Conservation (phyloP, 768 basidiomycete genomes). For the Tulasnella calospora region DNA sequence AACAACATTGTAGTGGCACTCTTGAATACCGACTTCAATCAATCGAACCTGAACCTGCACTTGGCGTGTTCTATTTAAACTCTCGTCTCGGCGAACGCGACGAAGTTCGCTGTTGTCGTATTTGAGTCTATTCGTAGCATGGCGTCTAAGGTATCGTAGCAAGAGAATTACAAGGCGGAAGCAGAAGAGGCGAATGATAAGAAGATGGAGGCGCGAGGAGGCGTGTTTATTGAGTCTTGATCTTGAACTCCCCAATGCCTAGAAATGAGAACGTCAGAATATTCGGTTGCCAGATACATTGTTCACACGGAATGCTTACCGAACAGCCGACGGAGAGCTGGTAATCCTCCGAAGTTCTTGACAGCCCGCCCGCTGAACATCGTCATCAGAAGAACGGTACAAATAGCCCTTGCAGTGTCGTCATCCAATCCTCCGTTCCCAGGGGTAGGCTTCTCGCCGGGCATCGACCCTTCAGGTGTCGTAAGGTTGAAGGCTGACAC, state of each 20-base stretch:
- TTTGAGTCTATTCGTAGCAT: too few relatives aligned
- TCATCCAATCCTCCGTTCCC: slow-evolving; percentile 37
- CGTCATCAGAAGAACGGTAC: slow-evolving; percentile 57
- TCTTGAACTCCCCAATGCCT: too few relatives aligned
- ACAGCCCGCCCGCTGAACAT: slow-evolving; percentile 62
- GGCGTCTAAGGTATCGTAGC: too few relatives aligned
- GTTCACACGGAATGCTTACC: neutral
- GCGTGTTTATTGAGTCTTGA: too few relatives aligned
- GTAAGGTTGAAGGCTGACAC: neutral
- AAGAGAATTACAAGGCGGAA: too few relatives aligned
- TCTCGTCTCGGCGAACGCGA: too few relatives aligned
- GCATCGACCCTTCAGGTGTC: slow-evolving; percentile 17
- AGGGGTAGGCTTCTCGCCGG: slow-evolving; percentile 45
- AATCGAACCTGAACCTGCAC: neutral
- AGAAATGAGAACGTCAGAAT: too few relatives aligned
- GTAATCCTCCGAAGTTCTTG: slow-evolving; percentile 49
- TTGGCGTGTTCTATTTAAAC: neutral
- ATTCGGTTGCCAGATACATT: too few relatives aligned
- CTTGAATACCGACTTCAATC: neutral
- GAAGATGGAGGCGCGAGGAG: too few relatives aligned
- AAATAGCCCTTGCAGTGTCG: slow-evolving; percentile 57
- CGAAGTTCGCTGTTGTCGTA: too few relatives aligned
- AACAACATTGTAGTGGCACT: neutral
- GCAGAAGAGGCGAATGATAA: too few relatives aligned
- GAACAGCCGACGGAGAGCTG: neutral